A percentile compares a stretch with the other conserved stretches of the same genome.
Conservation (phyloP, 257 asterid genomes). For the Solanum verrucosum region DNA sequence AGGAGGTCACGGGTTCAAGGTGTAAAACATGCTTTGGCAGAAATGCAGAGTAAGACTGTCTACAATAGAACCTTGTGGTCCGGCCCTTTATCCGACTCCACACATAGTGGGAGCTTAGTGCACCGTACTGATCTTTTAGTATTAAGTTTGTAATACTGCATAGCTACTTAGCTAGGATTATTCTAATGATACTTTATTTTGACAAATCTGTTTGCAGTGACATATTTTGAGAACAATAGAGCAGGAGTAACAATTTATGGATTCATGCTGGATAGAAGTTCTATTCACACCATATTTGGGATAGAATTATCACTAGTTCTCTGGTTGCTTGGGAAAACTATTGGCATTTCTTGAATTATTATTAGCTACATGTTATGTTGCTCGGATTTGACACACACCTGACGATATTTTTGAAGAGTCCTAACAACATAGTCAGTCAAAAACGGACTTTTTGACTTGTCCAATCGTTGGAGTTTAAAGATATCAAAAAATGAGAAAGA, state of each 20-base stretch:
- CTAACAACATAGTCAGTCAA: neutral
- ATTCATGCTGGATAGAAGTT: slow-evolving; percentile 57
- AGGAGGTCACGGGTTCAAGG: accelerated
- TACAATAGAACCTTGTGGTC: neutral
- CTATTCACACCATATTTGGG: slow-evolving; percentile 56
- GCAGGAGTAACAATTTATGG: slow-evolving; percentile 74
- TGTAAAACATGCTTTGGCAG: neutral
- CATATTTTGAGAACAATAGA: slow-evolving; percentile 60
- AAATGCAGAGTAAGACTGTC: neutral
- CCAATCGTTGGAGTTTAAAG: neutral
- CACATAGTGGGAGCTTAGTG: neutral
- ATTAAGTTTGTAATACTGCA: neutral
- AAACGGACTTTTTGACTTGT: neutral
- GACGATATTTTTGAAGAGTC: neutral
- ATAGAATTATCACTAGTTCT: slow-evolving; percentile 55
- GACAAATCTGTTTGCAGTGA: slow-evolving; percentile 19
- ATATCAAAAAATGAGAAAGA: too few relatives aligned
- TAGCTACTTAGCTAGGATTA: neutral
- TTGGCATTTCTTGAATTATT: slow-evolving; percentile 45
- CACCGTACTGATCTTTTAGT: neutral
- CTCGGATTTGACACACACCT: neutral
- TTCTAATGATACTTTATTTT: neutral
- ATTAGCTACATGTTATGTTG: neutral
- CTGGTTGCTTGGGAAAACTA: slow-evolving; percentile 69
- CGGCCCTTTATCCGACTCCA: neutral